These are phyloP conservation scores for Psidium friedrichsthalianum DNA, from an alignment of 345 rosid genomes.

Conservation along the genomic window DNA sequence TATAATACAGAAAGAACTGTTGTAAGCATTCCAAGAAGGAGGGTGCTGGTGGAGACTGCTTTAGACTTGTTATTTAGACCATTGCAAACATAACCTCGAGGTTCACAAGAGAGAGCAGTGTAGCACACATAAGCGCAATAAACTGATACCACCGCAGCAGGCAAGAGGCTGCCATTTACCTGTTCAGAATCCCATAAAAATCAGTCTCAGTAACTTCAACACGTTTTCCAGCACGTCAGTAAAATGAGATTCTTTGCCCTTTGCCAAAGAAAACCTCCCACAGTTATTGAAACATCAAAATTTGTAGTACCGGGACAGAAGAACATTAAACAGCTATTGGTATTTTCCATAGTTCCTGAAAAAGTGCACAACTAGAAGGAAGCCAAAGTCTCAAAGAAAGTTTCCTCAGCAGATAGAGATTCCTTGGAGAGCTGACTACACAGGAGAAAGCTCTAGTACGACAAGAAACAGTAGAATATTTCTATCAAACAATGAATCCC, in stretches of 20 bases:
- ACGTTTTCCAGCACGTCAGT: not conserved
- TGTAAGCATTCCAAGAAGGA: constrained; percentile 83
- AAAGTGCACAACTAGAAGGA: not conserved
- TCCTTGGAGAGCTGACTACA: not conserved
- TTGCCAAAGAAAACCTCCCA: not conserved
- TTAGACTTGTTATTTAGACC: constrained; percentile 70
- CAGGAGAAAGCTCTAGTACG: not conserved
- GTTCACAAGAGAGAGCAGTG: constrained; percentile 96
- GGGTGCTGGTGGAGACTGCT: constrained; percentile 69
- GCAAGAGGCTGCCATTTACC: constrained; percentile 97
- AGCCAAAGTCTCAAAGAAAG: not conserved
- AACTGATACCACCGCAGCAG: constrained; percentile 82
- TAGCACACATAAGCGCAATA: constrained; percentile 94
- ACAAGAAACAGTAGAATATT: not conserved
- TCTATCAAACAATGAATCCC: not conserved
- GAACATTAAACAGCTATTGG: not conserved
- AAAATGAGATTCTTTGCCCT: not conserved
- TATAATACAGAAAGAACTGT: constrained; percentile 83
- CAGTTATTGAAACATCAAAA: not conserved
- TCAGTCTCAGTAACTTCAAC: not conserved
- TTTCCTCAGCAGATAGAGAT: not conserved
- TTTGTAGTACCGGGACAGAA: not conserved
- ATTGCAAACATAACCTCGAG: constrained; percentile 83
- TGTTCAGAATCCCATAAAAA: constrained; percentile 16
- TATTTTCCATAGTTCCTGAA: not conserved